Evolutionary conservation across 1,284 basidiomycete species (phyloP).

Genomic region (Chondrostereum purpureum): DNA sequence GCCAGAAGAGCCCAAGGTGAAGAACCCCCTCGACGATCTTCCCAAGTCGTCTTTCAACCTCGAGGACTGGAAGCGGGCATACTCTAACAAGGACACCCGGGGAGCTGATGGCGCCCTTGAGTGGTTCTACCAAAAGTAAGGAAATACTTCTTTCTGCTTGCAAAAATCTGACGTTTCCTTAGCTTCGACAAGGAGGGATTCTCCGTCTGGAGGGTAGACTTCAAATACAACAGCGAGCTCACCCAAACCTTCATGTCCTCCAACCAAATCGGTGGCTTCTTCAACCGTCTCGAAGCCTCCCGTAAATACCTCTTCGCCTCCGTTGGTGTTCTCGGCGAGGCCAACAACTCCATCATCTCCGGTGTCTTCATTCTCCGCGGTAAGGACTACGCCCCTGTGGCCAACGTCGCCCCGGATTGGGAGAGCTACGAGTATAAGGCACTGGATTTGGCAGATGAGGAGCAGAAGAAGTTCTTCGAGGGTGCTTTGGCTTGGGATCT

Average conservation of each 20-base stretch:
- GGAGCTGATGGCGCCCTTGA: slow-evolving; percentile 67
- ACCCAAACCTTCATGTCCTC: slow-evolving; percentile 90
- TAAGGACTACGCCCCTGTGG: slow-evolving; percentile 58
- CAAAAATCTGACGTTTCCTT: slow-evolving; percentile 1
- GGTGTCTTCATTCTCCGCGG: slow-evolving; percentile 85
- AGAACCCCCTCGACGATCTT: slow-evolving; percentile 91
- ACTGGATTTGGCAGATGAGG: slow-evolving; percentile 54
- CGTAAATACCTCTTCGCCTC: slow-evolving; percentile 95
- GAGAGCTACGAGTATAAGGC: slow-evolving; percentile 84
- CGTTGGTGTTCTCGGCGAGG: slow-evolving; percentile 24
- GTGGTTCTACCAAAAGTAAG: slow-evolving; percentile 89
- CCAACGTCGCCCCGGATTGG: slow-evolving; percentile 86
- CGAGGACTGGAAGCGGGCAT: slow-evolving; percentile 97
- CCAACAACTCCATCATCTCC: slow-evolving; percentile 43
- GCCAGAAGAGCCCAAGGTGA: slow-evolving; percentile 53
- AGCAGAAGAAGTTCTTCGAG: slow-evolving; percentile 64
- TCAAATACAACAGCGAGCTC: slow-evolving; percentile 96
- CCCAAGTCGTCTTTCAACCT: slow-evolving; percentile 92
- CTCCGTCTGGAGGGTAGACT: slow-evolving; percentile 90
- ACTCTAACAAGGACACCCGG: slow-evolving; percentile 95
- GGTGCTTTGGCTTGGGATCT: slow-evolving; percentile 88
- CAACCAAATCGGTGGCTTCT: slow-evolving; percentile 90
- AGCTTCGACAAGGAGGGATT: slow-evolving; percentile 90
- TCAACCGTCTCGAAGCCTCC: slow-evolving; percentile 92
- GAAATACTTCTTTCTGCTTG: slow-evolving; percentile 16